phyloP scores from a whole-genome alignment of 805 yeast genomes.

The Yarrowia sp. region DNA sequence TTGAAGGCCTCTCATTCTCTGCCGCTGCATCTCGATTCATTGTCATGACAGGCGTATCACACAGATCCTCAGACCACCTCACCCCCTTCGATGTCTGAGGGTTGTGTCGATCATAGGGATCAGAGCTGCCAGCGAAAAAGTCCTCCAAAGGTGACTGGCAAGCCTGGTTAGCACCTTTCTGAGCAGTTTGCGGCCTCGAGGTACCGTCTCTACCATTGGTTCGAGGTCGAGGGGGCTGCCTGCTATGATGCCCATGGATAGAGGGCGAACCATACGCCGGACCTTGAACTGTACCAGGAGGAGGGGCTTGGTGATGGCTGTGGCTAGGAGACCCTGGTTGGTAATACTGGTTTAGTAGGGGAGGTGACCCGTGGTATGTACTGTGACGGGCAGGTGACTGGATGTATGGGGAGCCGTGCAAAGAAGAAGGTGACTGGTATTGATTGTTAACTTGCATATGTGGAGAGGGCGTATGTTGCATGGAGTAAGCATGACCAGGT shows the following conservation, averaged over 20 bases:
- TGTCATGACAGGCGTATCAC: not conserved
- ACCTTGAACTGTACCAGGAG: not conserved
- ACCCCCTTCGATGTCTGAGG: not conserved
- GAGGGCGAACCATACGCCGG: not conserved
- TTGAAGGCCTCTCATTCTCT: not conserved
- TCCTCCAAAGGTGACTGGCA: not conserved
- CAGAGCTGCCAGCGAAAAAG: not conserved
- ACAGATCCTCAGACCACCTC: not conserved
- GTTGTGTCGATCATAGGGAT: no score
- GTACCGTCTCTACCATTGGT: not conserved
- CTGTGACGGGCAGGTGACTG: conserved; percentile 10
- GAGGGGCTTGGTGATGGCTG: not conserved
- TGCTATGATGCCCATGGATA: not conserved
- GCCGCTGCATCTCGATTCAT: not conserved
- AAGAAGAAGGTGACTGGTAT: not conserved
- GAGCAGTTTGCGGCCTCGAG: conserved; percentile 15
- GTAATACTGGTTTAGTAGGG: not conserved
- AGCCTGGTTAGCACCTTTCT: not conserved
- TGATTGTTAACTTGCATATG: conserved; percentile 3
- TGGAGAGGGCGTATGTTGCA: conserved; percentile 4
- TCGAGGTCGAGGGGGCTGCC: not conserved
- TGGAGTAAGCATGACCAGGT: not conserved
- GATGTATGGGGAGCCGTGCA: not conserved
- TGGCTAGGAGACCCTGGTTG: conserved; percentile 1
- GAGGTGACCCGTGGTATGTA: not conserved